Evolutionary conservation across 257 asterid genomes (phyloP).

Genomic region (Rhazya stricta): DNA sequence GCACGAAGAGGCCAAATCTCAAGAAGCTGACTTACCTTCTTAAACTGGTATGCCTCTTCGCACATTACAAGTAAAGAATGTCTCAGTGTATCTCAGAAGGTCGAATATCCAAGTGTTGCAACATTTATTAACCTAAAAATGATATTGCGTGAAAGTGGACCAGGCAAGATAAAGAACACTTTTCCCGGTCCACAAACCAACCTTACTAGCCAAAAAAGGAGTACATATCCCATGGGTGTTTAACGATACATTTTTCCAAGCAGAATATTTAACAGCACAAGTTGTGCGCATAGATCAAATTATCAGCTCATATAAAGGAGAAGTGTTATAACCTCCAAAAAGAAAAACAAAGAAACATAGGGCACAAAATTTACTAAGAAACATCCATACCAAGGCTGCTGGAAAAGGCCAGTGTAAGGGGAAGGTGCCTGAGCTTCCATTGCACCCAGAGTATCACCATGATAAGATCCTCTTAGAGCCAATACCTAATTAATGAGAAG

Average conservation of each 20-base stretch:
- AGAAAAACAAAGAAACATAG: background rate
- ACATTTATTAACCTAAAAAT: background rate
- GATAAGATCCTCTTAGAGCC: constrained; percentile 94
- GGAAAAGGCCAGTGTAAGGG: constrained; percentile 87
- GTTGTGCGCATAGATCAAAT: background rate
- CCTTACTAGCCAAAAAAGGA: background rate
- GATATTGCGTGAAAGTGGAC: background rate
- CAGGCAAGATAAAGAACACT: background rate
- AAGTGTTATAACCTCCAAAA: too few relatives aligned
- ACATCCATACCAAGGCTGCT: constrained; percentile 87
- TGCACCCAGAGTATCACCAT: constrained; percentile 99
- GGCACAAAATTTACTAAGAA: constrained; percentile 1
- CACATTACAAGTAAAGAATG: too few relatives aligned
- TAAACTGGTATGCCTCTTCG: too few relatives aligned
- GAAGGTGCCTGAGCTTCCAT: constrained; percentile 99
- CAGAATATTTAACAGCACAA: background rate
- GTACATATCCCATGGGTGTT: background rate
- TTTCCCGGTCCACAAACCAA: background rate
- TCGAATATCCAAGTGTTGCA: too few relatives aligned
- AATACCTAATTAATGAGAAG: constrained; percentile 53
- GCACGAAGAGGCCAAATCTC: too few relatives aligned
- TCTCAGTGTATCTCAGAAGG: too few relatives aligned
- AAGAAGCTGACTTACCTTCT: too few relatives aligned
- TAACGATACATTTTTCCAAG: background rate
- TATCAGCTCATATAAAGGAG: background rate